Evolutionary conservation across 495 filamentous ascomycete genomes (phyloP), one percentile per base, ranked within the genome.

Genomic region (Penicillium waksmanii): DNA sequence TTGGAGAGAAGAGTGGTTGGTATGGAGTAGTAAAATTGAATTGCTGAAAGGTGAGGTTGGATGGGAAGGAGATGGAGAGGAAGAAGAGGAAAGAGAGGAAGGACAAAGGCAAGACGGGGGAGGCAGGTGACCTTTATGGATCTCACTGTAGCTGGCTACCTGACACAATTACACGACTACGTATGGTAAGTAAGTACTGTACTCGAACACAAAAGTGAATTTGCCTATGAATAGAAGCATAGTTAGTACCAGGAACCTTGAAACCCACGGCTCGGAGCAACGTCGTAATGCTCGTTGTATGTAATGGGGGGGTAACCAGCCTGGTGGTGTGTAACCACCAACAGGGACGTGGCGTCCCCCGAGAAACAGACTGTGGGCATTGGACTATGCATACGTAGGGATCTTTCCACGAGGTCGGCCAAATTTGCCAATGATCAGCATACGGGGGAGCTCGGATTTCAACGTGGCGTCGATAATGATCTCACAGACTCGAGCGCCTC

Each of bases 1-100:
- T 60, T 76, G 63, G 42, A 33, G 27, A 34, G 53, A 36, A 13
- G 18, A 21, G 21, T 2, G 21, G 12, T 33, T 55, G 53, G 8
- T 27, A 46, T 13, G 21, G 7, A 19, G 33, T 35, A 21, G 42
- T 44, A 9, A 44, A 44, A 17, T 44, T 44, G 42, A 40, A 40
- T 18, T 17, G 42, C 13, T 27, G 21, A 49, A 54, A n/a, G n/a
- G 21, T n/a, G n/a, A 19, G 48, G 2, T 19, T 9, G 18, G 18
- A 15, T 27, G 42, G 13, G 27, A 27, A n/a, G 9, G n/a, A 11
- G 8, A 46, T n/a, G 19, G 31, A 33, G 18, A 31, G 2, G 18
- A 25, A 42, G 44, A 33, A 34, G 33, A 19, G 33, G 21, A 38
- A 42, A 46, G 35, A 13, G 23, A 23, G 3, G 23, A 23, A 23